These are phyloP conservation scores for Phytophthora macrochlamydospora DNA, from an alignment of 352 stramenopile genomes.

Conservation along the genomic window DNA sequence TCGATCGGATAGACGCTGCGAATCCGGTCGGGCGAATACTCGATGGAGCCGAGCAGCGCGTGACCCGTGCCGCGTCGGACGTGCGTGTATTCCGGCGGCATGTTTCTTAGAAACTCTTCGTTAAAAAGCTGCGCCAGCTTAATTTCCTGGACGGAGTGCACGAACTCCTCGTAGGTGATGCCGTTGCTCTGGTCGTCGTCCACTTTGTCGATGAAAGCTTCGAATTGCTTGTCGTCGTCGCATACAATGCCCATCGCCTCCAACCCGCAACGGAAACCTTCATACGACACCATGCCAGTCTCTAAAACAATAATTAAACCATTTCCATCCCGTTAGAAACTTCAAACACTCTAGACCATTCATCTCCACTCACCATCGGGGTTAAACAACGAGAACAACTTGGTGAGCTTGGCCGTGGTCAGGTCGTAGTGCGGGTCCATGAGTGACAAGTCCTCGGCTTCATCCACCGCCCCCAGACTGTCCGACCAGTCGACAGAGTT, in stretches of 20 bases:
- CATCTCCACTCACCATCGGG: constrained; percentile 41
- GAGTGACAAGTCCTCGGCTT: constrained; percentile 58
- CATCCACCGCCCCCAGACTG: constrained; percentile 29
- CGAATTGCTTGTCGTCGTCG: constrained; percentile 68
- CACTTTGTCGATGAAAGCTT: constrained; percentile 75
- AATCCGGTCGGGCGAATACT: constrained; percentile 82
- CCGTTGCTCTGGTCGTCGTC: constrained; percentile 83
- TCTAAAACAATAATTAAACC: constrained; percentile 19
- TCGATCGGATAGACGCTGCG: constrained; percentile 74
- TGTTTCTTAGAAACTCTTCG: constrained; percentile 56
- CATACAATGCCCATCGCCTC: constrained; percentile 80
- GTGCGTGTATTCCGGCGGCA: constrained; percentile 34
- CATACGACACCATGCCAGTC: constrained; percentile 74
- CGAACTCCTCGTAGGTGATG: constrained; percentile 87
- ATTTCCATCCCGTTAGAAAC: constrained; percentile 19
- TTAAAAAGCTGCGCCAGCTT: constrained; percentile 89
- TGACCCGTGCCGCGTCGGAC: constrained; percentile 16
- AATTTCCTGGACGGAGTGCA: constrained; percentile 87
- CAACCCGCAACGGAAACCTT: constrained; percentile 73
- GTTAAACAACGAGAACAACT: constrained; percentile 70
- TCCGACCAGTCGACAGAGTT: constrained; percentile 75
- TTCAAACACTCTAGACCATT: constrained; percentile 15
- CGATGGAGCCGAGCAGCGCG: constrained; percentile 60
- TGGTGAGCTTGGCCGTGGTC: constrained; percentile 67
- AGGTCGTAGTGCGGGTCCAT: constrained; percentile 90